Evolutionary conservation across 2,329 filamentous ascomycete genomes (phyloP).

Genomic region (Fonsecaea erecta): DNA sequence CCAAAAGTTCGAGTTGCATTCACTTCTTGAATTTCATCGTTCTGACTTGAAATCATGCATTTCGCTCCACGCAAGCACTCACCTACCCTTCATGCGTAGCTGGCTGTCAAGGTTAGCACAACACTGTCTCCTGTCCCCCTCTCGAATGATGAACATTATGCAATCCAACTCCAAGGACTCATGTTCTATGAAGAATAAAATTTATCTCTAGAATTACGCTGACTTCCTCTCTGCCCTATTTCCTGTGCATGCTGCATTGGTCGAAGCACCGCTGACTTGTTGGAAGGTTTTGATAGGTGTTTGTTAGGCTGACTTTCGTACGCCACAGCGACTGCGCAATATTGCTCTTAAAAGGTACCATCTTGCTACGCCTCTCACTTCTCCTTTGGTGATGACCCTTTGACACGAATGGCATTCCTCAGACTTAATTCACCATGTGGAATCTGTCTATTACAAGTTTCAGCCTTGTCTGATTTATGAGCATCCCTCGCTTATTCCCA

Average conservation of each 20-base stretch:
- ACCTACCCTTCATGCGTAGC: background rate
- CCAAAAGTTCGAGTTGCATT: background rate
- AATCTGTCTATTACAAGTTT: slow-evolving; percentile 68
- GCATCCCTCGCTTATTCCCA: slow-evolving; percentile 12
- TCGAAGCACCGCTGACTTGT: slow-evolving; percentile 11
- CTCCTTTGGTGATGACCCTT: slow-evolving; percentile 62
- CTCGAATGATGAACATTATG: slow-evolving; percentile 51
- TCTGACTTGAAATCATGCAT: background rate
- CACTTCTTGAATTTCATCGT: background rate
- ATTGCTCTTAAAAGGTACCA: slow-evolving; percentile 51
- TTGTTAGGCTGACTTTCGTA: slow-evolving; percentile 3
- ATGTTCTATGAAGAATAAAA: slow-evolving; percentile 53
- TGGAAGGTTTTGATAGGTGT: slow-evolving; percentile 12
- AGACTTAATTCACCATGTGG: slow-evolving; percentile 67
- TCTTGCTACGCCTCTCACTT: slow-evolving; percentile 28
- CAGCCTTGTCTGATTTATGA: slow-evolving; percentile 67
- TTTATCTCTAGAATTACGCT: slow-evolving; percentile 62
- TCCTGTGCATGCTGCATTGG: background rate
- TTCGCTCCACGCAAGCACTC: background rate
- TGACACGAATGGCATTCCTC: slow-evolving; percentile 72
- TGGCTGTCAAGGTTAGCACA: slow-evolving; percentile 10
- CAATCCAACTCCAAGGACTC: slow-evolving; percentile 64
- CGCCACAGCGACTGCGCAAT: background rate
- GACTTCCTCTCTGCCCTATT: slow-evolving; percentile 41
- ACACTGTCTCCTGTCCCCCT: background rate